Evolutionary conservation across 2,329 filamentous ascomycete species (phyloP).

Genomic region (Eurotiales sp.): DNA sequence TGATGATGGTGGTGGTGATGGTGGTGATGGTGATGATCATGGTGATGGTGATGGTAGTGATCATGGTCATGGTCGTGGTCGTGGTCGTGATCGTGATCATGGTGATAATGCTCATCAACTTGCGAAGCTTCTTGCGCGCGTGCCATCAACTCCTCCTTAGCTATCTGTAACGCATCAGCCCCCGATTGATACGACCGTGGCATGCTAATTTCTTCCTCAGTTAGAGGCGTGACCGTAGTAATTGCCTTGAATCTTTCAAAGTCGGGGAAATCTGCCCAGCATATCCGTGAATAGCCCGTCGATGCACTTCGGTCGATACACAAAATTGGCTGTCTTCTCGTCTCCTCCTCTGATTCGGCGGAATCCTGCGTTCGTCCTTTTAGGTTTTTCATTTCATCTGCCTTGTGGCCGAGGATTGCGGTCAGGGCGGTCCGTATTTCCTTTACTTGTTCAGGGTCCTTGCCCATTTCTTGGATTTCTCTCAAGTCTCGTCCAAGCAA

Average conservation of each 20-base stretch:
- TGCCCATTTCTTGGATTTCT: slow-evolving; percentile 45
- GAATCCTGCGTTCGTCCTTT: slow-evolving; percentile 36
- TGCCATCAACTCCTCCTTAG: slow-evolving; percentile 50
- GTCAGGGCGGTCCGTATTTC: slow-evolving; percentile 43
- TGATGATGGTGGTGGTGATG: slow-evolving; percentile 28
- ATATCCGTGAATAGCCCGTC: slow-evolving; percentile 37
- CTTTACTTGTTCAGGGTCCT: slow-evolving; percentile 43
- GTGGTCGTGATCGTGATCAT: slow-evolving; percentile 35
- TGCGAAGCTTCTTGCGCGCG: slow-evolving; percentile 45
- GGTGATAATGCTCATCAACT: slow-evolving; percentile 40
- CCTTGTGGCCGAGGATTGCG: slow-evolving; percentile 41
- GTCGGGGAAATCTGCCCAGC: slow-evolving; percentile 44
- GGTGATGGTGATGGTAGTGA: slow-evolving; percentile 25
- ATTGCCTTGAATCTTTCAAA: slow-evolving; percentile 39
- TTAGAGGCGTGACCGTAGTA: slow-evolving; percentile 37
- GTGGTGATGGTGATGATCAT: slow-evolving; percentile 38
- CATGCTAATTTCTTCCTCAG: slow-evolving; percentile 45
- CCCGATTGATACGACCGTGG: slow-evolving; percentile 46
- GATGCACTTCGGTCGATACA: slow-evolving; percentile 40
- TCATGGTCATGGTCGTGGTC: slow-evolving; percentile 30
- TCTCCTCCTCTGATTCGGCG: slow-evolving; percentile 32
- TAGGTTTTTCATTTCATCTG: slow-evolving; percentile 43
- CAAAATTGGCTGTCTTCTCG: slow-evolving; percentile 39
- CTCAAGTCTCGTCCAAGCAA: slow-evolving; percentile 41
- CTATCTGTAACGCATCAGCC: slow-evolving; percentile 48